Percentiles rank a stretch among this genome's conserved stretches.
Conservation (phyloP, 768 basidiomycete species). For the Dentipellis fragilis region DNA sequence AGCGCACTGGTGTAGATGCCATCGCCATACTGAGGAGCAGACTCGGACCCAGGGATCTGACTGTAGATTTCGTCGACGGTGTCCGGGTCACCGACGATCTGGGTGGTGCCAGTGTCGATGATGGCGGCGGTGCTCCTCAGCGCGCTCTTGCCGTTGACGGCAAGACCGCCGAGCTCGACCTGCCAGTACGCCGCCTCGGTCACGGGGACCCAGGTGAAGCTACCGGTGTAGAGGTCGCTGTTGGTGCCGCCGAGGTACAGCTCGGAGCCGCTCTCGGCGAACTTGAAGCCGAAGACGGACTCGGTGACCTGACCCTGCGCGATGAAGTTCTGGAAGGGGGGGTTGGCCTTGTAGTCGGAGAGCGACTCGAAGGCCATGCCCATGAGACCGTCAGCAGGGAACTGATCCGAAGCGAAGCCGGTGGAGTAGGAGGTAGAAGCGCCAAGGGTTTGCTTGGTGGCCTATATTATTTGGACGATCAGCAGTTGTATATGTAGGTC, state of each 20-base stretch:
- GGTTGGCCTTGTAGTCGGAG: conserved; percentile 14
- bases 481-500: neutral
- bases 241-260: conserved; percentile 12
- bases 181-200: conserved; percentile 18
- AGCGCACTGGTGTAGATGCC: conserved; percentile 19
- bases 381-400: conserved; percentile 30
- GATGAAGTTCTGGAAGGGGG: conserved; percentile 32
- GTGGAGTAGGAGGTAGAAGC: conserved; percentile 30
- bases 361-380: conserved; percentile 27
- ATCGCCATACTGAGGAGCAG: conserved; percentile 6
- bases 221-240: conserved; percentile 1
- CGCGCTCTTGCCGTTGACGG: conserved; percentile 7
- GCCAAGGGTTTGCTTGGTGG: conserved; percentile 31
- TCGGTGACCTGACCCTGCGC: conserved; percentile 23
- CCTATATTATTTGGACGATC: conserved; percentile 15
- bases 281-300: conserved; percentile 38
- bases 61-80: conserved; percentile 17
- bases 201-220: conserved; percentile 6
- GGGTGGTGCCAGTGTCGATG: conserved; percentile 23
- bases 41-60: conserved; percentile 16
- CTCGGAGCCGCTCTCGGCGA: conserved; percentile 30
- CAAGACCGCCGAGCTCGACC: conserved; percentile 5
- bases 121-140: conserved; percentile 11
- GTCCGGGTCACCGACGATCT: conserved; percentile 18
- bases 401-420: conserved; percentile 18